Base-by-base conservation (phyloP, 805 yeast species). In the Wickerhamomyces sydowiorum region DNA sequence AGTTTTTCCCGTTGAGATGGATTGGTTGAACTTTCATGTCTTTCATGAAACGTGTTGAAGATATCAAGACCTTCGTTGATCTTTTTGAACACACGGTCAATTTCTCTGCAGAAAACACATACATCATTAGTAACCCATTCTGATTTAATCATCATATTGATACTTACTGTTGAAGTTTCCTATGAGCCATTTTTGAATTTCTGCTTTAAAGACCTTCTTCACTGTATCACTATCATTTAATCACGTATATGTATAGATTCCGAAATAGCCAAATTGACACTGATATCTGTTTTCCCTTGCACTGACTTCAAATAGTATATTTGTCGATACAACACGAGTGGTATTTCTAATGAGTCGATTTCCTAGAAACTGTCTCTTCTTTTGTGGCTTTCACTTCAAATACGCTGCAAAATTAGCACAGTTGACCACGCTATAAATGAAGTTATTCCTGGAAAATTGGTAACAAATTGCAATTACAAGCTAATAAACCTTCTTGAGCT, bases 1-100 rank as follows among this genome's bases (percentile, higher is more conserved):
- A 93, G 71, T 63, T 90, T 91, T 58, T 91, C 98, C 64, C 89
- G 83, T 60, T 88, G 96, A 2, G 95, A 79, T 45, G 79, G 80
- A 57, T 85, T 85, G 45, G 87, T 86, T 27, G 95, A 78, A 41
- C 74, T 73, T 62, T 81, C 83, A 39, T 90, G 80, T 64, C 93
- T 90, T 36, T 87, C 95, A 57, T 91, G 86, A 23, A 86, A 79
- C 40, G 75, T 79, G 57, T 91, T 96, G 58, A 91, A 91, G 48
- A 79, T 83, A 39, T 76, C 80, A 39, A 90, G 72, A 14, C 98
- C 98, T 67, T 91, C 98, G 44, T 80, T 77, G 48, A 93, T 93
- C 66, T 91, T 88, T 64, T 93, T 88, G 47, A 54, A 78, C 54
- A 90, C 88, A 56, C 89, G 86, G 65, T 91, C 99, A 59, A 93